Evolutionary conservation across 768 basidiomycete genomes (phyloP).

Genomic region (Suillus cothurnatus): DNA sequence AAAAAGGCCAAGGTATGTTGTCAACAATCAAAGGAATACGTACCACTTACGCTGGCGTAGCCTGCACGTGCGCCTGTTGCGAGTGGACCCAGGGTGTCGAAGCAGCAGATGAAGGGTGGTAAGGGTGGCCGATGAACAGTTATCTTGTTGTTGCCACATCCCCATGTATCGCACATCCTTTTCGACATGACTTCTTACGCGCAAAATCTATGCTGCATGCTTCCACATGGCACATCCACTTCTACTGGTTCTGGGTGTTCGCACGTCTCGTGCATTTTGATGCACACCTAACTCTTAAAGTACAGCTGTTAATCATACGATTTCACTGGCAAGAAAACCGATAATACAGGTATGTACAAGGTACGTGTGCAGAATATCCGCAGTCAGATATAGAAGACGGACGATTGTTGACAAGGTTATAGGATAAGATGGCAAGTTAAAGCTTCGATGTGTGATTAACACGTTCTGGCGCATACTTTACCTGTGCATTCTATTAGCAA

Average conservation of each 20-base stretch:
- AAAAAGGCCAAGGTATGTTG: slow-evolving; percentile 81
- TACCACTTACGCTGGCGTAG: slow-evolving; percentile 36
- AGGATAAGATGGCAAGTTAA: no score
- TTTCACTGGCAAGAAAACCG: background rate
- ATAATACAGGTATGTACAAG: slow-evolving; percentile 20
- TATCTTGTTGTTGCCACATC: slow-evolving; percentile 9
- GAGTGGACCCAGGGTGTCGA: slow-evolving; percentile 83
- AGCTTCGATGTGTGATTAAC: no score
- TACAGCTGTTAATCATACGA: background rate
- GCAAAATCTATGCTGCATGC: slow-evolving; percentile 15
- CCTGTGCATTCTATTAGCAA: no score
- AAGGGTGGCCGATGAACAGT: slow-evolving; percentile 67
- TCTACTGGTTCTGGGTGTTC: background rate
- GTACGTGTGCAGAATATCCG: no score
- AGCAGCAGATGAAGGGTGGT: slow-evolving; percentile 95
- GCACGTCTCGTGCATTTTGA: background rate
- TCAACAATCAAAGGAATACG: background rate
- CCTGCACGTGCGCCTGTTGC: slow-evolving; percentile 56
- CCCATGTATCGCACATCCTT: slow-evolving; percentile 29
- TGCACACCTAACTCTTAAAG: background rate
- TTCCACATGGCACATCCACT: background rate
- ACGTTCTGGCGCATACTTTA: no score
- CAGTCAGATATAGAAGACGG: no score
- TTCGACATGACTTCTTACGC: slow-evolving; percentile 20
- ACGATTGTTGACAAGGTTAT: no score